A percentile compares a stretch with the other conserved stretches of the same genome.
Evolutionary conservation across 2,329 filamentous ascomycete genomes (phyloP).

Genomic region (Anisogramma anomala): DNA sequence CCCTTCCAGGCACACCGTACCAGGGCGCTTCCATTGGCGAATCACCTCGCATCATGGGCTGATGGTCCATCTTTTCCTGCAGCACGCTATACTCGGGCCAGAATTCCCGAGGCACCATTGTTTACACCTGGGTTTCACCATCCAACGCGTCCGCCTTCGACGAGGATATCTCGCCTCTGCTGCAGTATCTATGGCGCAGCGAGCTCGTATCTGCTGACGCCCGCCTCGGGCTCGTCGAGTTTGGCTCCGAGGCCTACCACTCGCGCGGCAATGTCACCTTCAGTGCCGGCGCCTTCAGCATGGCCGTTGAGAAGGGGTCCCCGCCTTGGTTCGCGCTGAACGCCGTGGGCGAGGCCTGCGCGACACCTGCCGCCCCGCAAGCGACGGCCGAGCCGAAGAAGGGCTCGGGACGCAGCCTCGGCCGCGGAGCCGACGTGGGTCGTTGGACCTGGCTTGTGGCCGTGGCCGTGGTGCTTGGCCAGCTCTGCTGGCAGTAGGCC

Average conservation of each 20-base stretch:
- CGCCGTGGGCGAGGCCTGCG: slow-evolving; percentile 4
- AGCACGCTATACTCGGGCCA: slow-evolving; percentile 21
- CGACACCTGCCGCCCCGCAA: slow-evolving; percentile 4
- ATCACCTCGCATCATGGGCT: neutral
- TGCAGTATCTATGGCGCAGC: slow-evolving; percentile 22
- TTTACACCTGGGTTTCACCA: slow-evolving; percentile 23
- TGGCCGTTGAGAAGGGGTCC: slow-evolving; percentile 16
- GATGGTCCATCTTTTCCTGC: neutral
- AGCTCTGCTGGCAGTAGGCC: neutral
- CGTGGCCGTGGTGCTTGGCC: neutral
- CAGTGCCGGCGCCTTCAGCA: slow-evolving; percentile 19
- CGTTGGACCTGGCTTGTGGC: too few relatives aligned
- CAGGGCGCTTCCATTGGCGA: too few relatives aligned
- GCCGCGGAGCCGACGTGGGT: too few relatives aligned
- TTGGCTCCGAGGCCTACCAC: slow-evolving; percentile 23
- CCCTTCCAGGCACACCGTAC: too few relatives aligned
- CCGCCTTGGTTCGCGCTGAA: slow-evolving; percentile 8
- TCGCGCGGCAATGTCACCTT: slow-evolving; percentile 22
- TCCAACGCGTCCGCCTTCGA: slow-evolving; percentile 19
- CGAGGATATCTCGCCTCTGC: slow-evolving; percentile 22
- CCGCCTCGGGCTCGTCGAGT: slow-evolving; percentile 21
- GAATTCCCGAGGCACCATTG: slow-evolving; percentile 21
- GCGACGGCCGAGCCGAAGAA: slow-evolving; percentile 3
- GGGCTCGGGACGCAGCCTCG: too few relatives aligned
- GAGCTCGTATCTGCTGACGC: slow-evolving; percentile 20